Percentiles rank a stretch among this genome's conserved stretches.
Evolutionary conservation across 441 rosid species (phyloP).

Genomic region (Adansonia madagascariensis): DNA sequence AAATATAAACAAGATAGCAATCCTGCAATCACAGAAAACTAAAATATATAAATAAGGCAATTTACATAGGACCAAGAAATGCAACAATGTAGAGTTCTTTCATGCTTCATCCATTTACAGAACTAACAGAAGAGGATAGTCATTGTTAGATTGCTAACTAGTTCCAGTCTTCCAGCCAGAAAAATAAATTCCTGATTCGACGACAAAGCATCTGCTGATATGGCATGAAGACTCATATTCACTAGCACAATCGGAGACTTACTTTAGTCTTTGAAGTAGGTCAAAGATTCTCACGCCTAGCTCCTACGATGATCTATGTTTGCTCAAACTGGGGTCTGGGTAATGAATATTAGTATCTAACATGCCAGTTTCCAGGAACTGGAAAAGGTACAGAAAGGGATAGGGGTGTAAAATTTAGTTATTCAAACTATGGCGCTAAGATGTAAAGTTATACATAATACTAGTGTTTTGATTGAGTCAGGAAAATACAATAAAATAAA

Average conservation of each 20-base stretch:
- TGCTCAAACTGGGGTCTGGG: not conserved
- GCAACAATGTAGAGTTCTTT: not conserved
- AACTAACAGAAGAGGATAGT: not conserved
- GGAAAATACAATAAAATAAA: no score
- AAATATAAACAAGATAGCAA: constrained; percentile 89
- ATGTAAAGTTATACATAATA: not conserved
- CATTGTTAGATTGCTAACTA: not conserved
- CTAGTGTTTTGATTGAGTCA: no score
- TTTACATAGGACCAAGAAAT: not conserved
- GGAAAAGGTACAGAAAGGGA: not conserved
- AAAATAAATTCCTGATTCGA: not conserved
- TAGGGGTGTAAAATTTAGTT: not conserved
- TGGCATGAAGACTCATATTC: not conserved
- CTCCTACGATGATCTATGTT: constrained; percentile 1
- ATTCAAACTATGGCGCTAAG: not conserved
- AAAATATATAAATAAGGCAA: not conserved
- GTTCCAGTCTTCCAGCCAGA: not conserved
- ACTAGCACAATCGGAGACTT: not conserved
- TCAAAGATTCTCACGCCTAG: not conserved
- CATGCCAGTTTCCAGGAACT: not conserved
- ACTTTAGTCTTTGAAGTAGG: not conserved
- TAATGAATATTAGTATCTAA: not conserved
- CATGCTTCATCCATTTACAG: not conserved
- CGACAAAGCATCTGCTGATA: not conserved
- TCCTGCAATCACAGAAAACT: constrained; percentile 54